Base-by-base conservation (phyloP, 306 rosid genomes). In the Lablab purpureus region DNA sequence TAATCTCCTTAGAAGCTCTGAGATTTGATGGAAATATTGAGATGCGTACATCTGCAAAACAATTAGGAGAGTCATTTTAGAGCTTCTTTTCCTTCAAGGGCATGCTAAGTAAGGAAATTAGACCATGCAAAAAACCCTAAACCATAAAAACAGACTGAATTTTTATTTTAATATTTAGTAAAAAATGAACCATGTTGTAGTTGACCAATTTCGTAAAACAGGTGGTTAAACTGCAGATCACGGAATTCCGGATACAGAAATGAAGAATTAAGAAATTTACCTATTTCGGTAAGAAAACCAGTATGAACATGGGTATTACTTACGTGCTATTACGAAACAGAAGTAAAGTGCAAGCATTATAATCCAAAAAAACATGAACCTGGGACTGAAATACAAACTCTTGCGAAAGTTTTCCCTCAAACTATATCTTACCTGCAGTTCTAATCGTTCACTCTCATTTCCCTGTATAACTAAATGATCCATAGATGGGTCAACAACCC, bases 391-490 rank as follows among this genome's bases (percentile, higher is more conserved):
- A 65, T 51, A 47, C 23, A 62, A 70, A 56, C 41, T 43, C 46
- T 19, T 23, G 46, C 49, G 46, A 73, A 65, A 40, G 45, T 54
- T 69, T 25, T 22, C 69, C 67, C 64, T 55, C 21, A 17, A 41
- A 72, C 34, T 75, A 59, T 52, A 87, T 83, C 87, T 85, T 68
- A 95, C 99, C 98, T 95, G 99, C 41, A 95, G 82, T 67, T 95
- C 98, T 54, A 95, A 93, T 59, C 84, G 90, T 23, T 91, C 98
- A 80, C 89, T 64, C 36, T 87, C 94, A 71, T 71, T 77, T 72
- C 98, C 97, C 76, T 69, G 84, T 71, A 95, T 90, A 75, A 93
- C 92, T 81, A 95, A 87, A 85, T 95, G 99, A 86, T 93, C 99
- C 87, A 88, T 82, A 12, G 99, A 81, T 66, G 87, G 79, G 80